Base-by-base conservation (phyloP, 192 early-diverging fungal species). In the Funneliformis mosseae region DNA sequence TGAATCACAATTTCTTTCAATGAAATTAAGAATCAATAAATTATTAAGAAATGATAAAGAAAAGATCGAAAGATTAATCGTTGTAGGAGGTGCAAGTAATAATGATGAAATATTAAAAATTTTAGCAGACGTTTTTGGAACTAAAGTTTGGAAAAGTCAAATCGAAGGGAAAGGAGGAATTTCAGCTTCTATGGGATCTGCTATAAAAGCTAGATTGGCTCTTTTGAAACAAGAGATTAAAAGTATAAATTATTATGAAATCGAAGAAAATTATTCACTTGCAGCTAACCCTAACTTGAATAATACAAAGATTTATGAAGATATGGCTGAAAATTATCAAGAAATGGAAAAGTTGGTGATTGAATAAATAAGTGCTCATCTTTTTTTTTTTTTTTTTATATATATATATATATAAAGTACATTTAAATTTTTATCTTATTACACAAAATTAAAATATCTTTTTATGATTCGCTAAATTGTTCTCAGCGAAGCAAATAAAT, bases 1-100 rank as follows among this genome's bases (percentile, higher is more conserved):
- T 8, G 95, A 96, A 74, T 90, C 89, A 60, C 94, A 94, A 82
- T 83, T 92, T 38, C 76, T 96, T 83, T 89, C 89, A 12, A 95
- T 95, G 93, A 82, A 88, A 28, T 42, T 88, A 38, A 87, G 91
- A 45, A 85, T 87, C 7, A 71, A 77, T 23, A 81, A 81, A 77
- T 73, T 82, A 77, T 14, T 80, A 67, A 39, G 16, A 42, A 25
- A n/a, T 71, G 10, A 78, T 2, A 10, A 6, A 25, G 42, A 55
- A 55, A 55, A 55, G 5, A 55, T 73, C 23, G 9, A 68, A 28
- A 45, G 91, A 46, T 82, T 95, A 16, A 80, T 95, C n/a, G 90
- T 90, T 9, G 92, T 91, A 0, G 95, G 95, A 16, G 95, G 95
- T 8, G 94, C 92, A 8, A 87, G 92, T 0, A 84, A 78, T 0